Base-by-base conservation (phyloP, 108 stramenopile species). In the Discostella pseudostelligera region DNA sequence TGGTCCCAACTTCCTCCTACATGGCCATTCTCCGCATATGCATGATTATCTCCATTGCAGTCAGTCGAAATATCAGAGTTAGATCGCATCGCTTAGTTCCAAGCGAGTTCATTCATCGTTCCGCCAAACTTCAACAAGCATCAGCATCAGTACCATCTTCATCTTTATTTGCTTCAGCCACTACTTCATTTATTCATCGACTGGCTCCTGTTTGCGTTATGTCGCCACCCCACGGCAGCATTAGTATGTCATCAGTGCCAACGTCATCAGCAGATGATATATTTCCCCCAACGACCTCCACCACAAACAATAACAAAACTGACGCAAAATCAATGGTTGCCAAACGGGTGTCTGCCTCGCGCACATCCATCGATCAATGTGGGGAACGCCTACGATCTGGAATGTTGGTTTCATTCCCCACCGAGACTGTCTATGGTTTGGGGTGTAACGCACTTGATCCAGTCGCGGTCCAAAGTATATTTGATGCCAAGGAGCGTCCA, bases 371-470 rank as follows among this genome's bases (percentile, higher is more conserved):
- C 29, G 44, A 76, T 17, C 72, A 50, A 26, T 90, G 89, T 61
- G 92, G 88, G 2, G 70, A 45, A 10, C 86, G 92, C 2, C 68
- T 94, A 14, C 78, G 88, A 46, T 22, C 68, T 22, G 92, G 92
- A 25, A 59, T 79, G 16, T 56, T 95, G 44, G 90, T 95, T 0
- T 88, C 94, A 16, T 96, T 95, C 54, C 96, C 93, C 20, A 94
- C 98, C 26, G 98, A 99, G 83, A 99, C 99, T 0, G 99, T 99
- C 24, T 99, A 98, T 70, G 99, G 99, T 3, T 83, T 99, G 56
- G 99, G 99, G 8, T 97, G 96, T 44, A 92, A 98, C 59, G 99
- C 99, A 3, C 72, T 97, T 48, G 83, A 96, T 62, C 86, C 81
- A 45, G 32, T 57, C 1, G 96, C 97, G 26, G 87, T 97, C 21